Base-by-base conservation (phyloP, 2,329 filamentous ascomycete species). In the Alternaria arborescens region DNA sequence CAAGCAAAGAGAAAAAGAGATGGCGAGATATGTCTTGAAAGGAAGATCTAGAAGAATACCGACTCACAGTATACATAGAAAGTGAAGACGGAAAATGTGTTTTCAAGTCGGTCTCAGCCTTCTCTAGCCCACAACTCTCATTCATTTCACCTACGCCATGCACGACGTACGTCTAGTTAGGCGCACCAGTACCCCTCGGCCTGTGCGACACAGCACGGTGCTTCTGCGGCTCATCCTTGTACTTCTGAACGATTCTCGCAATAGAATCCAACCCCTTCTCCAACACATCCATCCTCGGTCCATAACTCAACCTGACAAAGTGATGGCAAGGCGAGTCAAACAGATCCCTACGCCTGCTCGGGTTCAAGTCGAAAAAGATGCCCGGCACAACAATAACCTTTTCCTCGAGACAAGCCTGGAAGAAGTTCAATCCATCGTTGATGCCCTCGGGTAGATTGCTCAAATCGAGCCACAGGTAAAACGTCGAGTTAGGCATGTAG, bases 361-460 rank as follows among this genome's bases (percentile, higher is more conserved):
- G 94, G 82, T 98, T 98, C 66, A 98, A 81, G 74, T 98, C 94
- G 78, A 98, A 98, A 86, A 98, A 98, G 79, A 98, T 98, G 61
- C 94, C 94, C 0, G 94, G 94, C 5, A 98, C 94, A 18, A 97
- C 93, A 74, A 97, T 97, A 68, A 96, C 92, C 85, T 96, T 96
- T 84, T 97, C 93, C 74, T 91, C 88, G 44, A 98, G 83, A 76
- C 95, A 95, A 30, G 93, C 93, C 78, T 95, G 89, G 88, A 98
- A 97, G 86, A 98, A 98, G 83, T 97, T 97, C 73, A 98, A 83
- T 8, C 94, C 94, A 77, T 98, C 94, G 61, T 91, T 90, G 78
- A 98, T 97, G 63, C 89, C 87, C n/a, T 86, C 86, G 0, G 94
- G 92, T 3, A 95, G 83, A 48, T 86, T 85, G 24, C 77, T 84